A percentile compares a stretch with the other conserved stretches of the same genome.
phyloP scores from a whole-genome alignment of 768 basidiomycete genomes.

The Scleroderma citrinum region DNA sequence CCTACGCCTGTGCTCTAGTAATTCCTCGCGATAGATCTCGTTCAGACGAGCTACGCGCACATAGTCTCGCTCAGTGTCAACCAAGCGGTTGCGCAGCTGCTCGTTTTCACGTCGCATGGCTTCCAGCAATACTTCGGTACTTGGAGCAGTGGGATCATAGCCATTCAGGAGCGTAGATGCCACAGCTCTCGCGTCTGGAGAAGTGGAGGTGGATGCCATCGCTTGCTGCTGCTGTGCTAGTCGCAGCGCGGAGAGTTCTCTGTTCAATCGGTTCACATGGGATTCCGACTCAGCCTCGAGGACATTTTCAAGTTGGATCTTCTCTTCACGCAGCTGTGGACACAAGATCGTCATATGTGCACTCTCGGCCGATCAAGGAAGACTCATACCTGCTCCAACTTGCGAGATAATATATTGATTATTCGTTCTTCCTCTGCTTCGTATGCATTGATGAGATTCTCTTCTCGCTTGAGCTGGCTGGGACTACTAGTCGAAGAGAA shows the following conservation, averaged over 20 bases:
- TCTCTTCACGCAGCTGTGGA: conserved; percentile 71
- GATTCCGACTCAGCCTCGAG: conserved; percentile 84
- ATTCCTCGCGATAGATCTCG: conserved; percentile 79
- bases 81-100: conserved; percentile 55
- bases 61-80: conserved; percentile 73
- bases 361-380: not conserved
- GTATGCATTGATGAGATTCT: conserved; percentile 81
- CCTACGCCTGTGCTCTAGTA: conserved; percentile 69
- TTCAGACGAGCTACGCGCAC: conserved; percentile 69
- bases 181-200: conserved; percentile 18
- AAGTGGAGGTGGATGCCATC: conserved; percentile 21
- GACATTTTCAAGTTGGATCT: conserved; percentile 74
- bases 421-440: conserved; percentile 90
- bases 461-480: conserved; percentile 45
- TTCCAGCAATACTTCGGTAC: conserved; percentile 59
- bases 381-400: conserved; percentile 65
- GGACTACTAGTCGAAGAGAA: conserved; percentile 55
- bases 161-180: conserved; percentile 5
- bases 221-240: conserved; percentile 51
- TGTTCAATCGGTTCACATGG: conserved; percentile 70
- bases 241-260: conserved; percentile 63
- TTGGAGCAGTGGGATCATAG: conserved; percentile 32
- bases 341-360: not conserved
- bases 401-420: conserved; percentile 75
- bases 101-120: conserved; percentile 79